Base-by-base conservation (phyloP, 345 rosid species). In the Gossypium arboreum region DNA sequence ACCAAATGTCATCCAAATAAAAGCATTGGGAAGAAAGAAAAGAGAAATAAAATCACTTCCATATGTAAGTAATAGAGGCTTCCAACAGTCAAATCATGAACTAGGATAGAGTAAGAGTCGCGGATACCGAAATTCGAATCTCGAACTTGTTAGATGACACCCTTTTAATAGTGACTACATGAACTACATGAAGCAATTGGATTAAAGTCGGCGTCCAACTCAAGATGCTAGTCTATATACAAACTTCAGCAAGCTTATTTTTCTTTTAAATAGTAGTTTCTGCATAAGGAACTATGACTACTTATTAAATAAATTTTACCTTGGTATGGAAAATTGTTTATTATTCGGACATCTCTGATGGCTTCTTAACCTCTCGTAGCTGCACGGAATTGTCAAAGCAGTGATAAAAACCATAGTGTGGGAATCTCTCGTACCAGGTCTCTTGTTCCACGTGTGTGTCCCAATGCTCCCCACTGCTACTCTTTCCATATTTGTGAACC, bases 391-490 rank as follows among this genome's bases (percentile, higher is more conserved):
- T 87, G 68, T 94, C 96, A 55, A 85, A 92, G 80, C 97, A 94
- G 84, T 94, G 98, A 82, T 83, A 91, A 56, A 94, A 94, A 3
- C 97, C 97, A 16, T 76, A 94, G 82, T 94, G 98, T 2, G 98
- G 98, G 80, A 91, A 92, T 76, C 91, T 86, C 89, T 94, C 98
- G 20, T 92, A 92, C 97, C 98, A 92, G 2, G 98, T 94, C 34
- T 91, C 94, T 80, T 91, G 92, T 78, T 55, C 77, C 56, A 18
- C 84, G 24, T 90, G 92, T 1, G 97, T 91, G 77, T 94, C 97
- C 98, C 97, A 92, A 78, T 89, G 95, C 85, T 94, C 98, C 47
- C 97, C 98, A 4, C 92, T 80, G 84, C 97, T 94, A 80, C 98
- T 94, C 86, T 89, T 90, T 64, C 98, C 98, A 1, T 94, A 94